Percentiles rank a stretch among this genome's conserved stretches.
phyloP scores from a whole-genome alignment of 176 grass and related monocot genomes.

The Canna indica region DNA sequence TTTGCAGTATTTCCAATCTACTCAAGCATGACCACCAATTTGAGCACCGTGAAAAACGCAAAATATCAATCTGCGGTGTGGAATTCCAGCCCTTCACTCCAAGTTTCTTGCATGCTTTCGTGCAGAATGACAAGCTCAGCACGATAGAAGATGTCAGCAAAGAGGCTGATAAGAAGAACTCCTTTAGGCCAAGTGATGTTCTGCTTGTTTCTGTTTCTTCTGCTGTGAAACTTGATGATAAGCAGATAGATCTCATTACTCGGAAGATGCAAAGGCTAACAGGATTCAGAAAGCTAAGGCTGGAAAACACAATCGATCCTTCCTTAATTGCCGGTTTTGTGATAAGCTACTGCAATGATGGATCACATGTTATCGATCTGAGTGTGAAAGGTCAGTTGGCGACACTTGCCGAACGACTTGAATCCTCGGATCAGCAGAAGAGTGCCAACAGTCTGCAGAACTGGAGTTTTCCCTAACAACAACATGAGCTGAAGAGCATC shows the following conservation, averaged over 20 bases:
- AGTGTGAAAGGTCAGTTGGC: constrained; percentile 74
- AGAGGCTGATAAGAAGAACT: not conserved
- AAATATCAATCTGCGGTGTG: constrained; percentile 22
- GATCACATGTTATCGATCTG: constrained; percentile 72
- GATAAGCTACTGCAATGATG: constrained; percentile 62
- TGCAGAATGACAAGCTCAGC: constrained; percentile 26
- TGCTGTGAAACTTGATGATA: constrained; percentile 56
- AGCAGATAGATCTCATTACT: constrained; percentile 69
- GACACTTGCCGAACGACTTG: constrained; percentile 50
- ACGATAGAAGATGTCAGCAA: constrained; percentile 1
- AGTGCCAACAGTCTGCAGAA: not conserved
- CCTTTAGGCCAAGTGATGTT: constrained; percentile 25
- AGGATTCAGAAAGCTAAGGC: constrained; percentile 50
- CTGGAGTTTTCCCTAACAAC: not conserved
- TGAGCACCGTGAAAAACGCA: constrained; percentile 20
- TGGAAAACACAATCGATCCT: constrained; percentile 63
- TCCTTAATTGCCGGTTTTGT: constrained; percentile 81
- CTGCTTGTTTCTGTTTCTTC: constrained; percentile 65
- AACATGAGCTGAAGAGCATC: not conserved
- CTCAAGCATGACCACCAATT: constrained; percentile 34
- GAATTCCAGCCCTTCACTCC: constrained; percentile 50
- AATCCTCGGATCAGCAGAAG: constrained; percentile 35
- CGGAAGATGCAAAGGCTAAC: constrained; percentile 88
- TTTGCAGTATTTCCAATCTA: constrained; percentile 16
- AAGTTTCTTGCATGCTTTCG: constrained; percentile 49